These are phyloP conservation scores for Candida quercuum DNA, from an alignment of 805 yeast genomes.

Conservation along the genomic window DNA sequence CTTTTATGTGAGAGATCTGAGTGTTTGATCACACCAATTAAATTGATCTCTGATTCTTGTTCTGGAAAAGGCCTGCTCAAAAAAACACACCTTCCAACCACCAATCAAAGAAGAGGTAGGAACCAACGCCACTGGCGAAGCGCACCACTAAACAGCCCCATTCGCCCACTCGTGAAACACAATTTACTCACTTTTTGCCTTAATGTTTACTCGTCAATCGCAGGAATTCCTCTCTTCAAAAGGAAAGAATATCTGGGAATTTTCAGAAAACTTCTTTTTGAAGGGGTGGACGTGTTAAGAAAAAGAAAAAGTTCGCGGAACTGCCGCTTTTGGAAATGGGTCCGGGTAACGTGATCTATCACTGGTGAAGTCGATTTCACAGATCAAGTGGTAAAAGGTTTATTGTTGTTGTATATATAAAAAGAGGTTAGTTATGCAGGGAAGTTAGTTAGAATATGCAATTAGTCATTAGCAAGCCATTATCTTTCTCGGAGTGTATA, in stretches of 20 bases:
- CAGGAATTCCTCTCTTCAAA: constrained; percentile 1
- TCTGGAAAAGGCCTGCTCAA: too few species aligned
- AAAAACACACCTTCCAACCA: too few species aligned
- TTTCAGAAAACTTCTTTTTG: constrained; percentile 1
- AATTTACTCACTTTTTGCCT: background rate
- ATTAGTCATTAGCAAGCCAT: too few species aligned
- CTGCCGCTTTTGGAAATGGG: background rate
- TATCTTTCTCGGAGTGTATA: too few species aligned
- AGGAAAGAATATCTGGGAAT: constrained; percentile 3
- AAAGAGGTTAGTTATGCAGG: background rate
- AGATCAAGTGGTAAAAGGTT: too few species aligned
- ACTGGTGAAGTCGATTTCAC: background rate
- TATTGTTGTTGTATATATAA: too few species aligned
- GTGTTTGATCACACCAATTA: too few species aligned
- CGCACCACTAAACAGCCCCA: too few species aligned
- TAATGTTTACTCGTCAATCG: constrained; percentile 1
- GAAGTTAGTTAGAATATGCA: background rate
- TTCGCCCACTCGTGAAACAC: background rate
- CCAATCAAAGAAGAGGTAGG: too few species aligned
- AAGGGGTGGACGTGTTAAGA: constrained; percentile 17
- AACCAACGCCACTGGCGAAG: too few species aligned
- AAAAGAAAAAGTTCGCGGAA: constrained; percentile 1
- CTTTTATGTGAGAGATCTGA: too few species aligned
- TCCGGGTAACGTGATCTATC: background rate
- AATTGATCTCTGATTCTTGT: too few species aligned